These are phyloP conservation scores for Ceratocystis lukuohia DNA, from an alignment of 2,329 filamentous ascomycete genomes.

Conservation along the genomic window DNA sequence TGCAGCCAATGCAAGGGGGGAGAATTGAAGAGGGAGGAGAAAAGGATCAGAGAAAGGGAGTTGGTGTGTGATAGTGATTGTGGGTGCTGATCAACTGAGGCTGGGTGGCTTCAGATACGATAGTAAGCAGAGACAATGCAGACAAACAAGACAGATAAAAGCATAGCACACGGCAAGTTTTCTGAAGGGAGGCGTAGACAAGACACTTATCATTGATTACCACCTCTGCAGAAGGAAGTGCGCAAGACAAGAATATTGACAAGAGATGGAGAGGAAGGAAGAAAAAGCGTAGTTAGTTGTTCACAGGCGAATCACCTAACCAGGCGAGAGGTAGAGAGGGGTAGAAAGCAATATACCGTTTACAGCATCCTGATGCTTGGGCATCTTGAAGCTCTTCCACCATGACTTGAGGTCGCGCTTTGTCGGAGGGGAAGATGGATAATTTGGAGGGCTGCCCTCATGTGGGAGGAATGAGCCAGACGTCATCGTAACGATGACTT, in stretches of 20 bases:
- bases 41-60: no score
- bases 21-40: no score
- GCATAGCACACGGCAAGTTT: no score
- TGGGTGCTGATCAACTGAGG: conserved; percentile 3
- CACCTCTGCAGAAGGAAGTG: no score
- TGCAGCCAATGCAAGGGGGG: no score
- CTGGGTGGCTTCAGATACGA: not conserved
- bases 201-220: no score
- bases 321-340: not conserved
- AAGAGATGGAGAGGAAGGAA: not conserved
- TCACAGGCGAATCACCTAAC: not conserved
- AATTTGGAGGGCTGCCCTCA: conserved; percentile 27
- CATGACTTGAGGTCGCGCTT: conserved; percentile 85
- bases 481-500: conserved; percentile 24
- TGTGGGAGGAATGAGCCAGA: conserved; percentile 28
- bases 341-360: conserved; percentile 36
- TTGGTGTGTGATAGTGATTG: not conserved
- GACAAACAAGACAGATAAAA: not conserved
- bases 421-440: conserved; percentile 56
- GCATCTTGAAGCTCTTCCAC: conserved; percentile 91
- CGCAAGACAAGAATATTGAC: no score
- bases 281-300: not conserved
- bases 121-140: not conserved
- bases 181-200: no score
- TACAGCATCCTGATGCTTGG: conserved; percentile 32